Evolutionary conservation across 148 eudicot species (phyloP).

Genomic region (Drosera capensis): DNA sequence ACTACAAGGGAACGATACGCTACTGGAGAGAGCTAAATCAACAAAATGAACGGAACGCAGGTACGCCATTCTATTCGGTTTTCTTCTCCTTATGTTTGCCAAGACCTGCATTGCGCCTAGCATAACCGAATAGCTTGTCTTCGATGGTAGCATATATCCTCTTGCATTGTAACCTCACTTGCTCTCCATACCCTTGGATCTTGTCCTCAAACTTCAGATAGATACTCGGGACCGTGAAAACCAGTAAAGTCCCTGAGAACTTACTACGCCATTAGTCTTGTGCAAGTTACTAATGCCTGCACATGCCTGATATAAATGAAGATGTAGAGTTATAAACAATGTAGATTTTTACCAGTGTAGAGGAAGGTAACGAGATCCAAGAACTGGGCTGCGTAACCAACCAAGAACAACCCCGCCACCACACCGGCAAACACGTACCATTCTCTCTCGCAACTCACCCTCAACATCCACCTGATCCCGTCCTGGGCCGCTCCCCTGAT

Average conservation of each 20-base stretch:
- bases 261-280: no score
- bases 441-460: no score
- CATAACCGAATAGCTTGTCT: slow-evolving; percentile 7
- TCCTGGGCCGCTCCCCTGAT: no score
- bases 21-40: not conserved
- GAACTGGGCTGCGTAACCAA: no score
- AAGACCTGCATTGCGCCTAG: not conserved
- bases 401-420: no score
- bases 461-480: no score
- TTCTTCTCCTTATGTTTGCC: not conserved
- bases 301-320: no score
- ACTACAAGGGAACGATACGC: not conserved
- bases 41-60: not conserved
- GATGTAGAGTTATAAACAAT: no score
- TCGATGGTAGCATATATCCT: slow-evolving; percentile 9
- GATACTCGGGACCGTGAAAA: not conserved
- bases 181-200: slow-evolving; percentile 12
- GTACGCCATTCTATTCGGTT: not conserved
- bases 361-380: no score
- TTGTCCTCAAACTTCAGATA: slow-evolving; percentile 18
- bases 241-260: not conserved
- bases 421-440: no score
- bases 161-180: slow-evolving; percentile 9
- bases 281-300: no score
- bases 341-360: no score